Evolutionary conservation across 208 protist species (phyloP).

Genomic region (Leishmania tropica): DNA sequence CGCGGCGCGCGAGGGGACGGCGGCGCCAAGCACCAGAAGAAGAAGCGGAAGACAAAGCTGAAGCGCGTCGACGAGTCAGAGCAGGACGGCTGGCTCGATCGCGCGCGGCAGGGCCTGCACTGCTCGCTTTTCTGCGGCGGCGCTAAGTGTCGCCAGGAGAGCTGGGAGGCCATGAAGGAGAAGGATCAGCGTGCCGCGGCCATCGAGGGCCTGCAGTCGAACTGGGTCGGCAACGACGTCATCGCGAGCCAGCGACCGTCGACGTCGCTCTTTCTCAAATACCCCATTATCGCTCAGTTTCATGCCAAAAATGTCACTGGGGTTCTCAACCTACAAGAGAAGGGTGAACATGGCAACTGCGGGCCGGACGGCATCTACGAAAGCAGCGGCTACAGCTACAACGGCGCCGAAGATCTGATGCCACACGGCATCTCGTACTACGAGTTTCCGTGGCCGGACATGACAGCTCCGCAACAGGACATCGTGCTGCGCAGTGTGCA

Average conservation of each 20-base stretch:
- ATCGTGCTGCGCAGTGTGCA: slow-evolving; percentile 90
- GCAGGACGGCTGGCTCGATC: slow-evolving; percentile 74
- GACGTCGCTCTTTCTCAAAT: slow-evolving; percentile 87
- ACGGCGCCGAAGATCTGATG: slow-evolving; percentile 88
- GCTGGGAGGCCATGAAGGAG: slow-evolving; percentile 65
- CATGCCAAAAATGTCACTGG: slow-evolving; percentile 72
- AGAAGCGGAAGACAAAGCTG: slow-evolving; percentile 42
- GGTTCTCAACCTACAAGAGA: slow-evolving; percentile 91
- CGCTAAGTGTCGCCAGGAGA: slow-evolving; percentile 79
- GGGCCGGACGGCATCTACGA: slow-evolving; percentile 87
- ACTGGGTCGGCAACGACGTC: slow-evolving; percentile 83
- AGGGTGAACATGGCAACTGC: slow-evolving; percentile 92
- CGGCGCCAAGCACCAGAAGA: slow-evolving; percentile 18
- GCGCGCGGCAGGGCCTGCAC: slow-evolving; percentile 72
- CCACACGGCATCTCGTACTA: slow-evolving; percentile 87
- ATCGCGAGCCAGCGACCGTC: slow-evolving; percentile 90
- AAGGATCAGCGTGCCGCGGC: slow-evolving; percentile 56
- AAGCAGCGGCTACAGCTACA: slow-evolving; percentile 90
- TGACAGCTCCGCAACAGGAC: slow-evolving; percentile 89
- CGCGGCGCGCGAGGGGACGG: slow-evolving; percentile 19
- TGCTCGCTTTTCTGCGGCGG: slow-evolving; percentile 87
- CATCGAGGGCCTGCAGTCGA: slow-evolving; percentile 88
- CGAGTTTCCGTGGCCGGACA: slow-evolving; percentile 92
- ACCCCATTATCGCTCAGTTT: slow-evolving; percentile 86
- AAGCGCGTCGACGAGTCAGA: slow-evolving; percentile 72